Evolutionary conservation across 179 eudicot genomes (phyloP), one percentile per base, ranked within the genome.

Genomic region (Sideroxylon spinosum): DNA sequence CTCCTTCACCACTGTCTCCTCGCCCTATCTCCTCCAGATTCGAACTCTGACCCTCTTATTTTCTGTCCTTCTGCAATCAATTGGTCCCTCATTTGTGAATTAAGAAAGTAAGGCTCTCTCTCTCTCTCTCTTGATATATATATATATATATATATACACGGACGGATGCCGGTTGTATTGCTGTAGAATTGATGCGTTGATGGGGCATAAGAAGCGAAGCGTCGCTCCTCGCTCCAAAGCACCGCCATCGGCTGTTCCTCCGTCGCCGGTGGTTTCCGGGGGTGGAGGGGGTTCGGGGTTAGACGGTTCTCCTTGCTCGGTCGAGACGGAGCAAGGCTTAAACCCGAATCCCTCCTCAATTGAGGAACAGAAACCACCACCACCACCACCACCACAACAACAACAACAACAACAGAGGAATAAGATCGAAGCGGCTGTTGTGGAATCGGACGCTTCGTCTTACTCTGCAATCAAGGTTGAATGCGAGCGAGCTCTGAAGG

Each of bases 171-270:
- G 25, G 57, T 57, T 61, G 65, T 53, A 57, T 29, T 10, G 62
- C 49, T 28, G 66, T 56, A 57, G 76, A 72, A 17, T 59, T 9
- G 65, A 73, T 73, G 44, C 49, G 66, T 13, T 56, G 76, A 92
- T 94, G 98, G 96, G 97, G 84, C 88, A 80, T 73, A 92, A 92
- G 89, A 94, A 94, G 88, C 93, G 96, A 71, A 76, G 74, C 79
- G 55, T 73, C 78, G 82, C 87, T 69, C 76, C 91, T 57, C 87
- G 88, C 79, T 86, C 86, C 74, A 90, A 84, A 50, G 65, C 87
- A 6, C 62, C 56, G 56, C 56, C 56, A 14, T 10, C 75, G 53
- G 78, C 81, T 64, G 76, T 66, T 62, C 64, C 74, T 66, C 79
- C 76, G 49, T 25, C 48, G 11, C 52, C 72, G 53, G 25, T 20